These are phyloP conservation scores for Teratosphaeria viscida DNA, from an alignment of 2,329 filamentous ascomycete species.

Conservation along the genomic window DNA sequence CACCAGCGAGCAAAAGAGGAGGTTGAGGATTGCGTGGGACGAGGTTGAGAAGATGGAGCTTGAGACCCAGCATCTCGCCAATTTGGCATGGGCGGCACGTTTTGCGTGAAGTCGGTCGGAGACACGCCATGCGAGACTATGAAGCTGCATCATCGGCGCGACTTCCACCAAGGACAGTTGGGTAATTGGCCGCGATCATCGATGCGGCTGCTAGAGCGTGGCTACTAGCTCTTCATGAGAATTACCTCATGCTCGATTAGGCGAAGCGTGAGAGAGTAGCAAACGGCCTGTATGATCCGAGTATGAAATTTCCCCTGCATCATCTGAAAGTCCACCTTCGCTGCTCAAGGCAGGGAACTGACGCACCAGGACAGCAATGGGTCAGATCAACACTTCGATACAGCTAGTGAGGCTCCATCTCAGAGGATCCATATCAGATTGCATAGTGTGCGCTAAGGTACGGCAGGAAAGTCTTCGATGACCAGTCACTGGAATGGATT, in stretches of 20 bases:
- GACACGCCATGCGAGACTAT: background rate
- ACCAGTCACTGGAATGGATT: background rate
- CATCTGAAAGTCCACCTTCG: background rate
- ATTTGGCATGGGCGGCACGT: background rate
- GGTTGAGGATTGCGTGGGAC: background rate
- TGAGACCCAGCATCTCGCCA: background rate
- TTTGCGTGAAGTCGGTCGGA: background rate
- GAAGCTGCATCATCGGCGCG: no score
- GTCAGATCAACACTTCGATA: background rate
- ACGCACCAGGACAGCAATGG: background rate
- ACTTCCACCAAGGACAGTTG: no score
- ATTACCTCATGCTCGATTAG: no score
- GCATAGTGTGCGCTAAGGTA: background rate
- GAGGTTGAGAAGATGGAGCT: background rate
- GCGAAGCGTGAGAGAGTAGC: background rate
- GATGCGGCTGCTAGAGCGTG: no score
- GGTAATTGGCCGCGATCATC: no score
- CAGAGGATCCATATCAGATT: background rate
- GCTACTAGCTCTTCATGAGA: no score
- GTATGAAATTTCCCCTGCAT: no score
- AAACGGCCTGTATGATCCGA: background rate
- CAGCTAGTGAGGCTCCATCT: background rate
- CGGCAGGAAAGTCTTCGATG: background rate
- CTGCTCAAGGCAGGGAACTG: background rate
- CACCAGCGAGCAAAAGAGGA: background rate